Conservation (phyloP, 192 early-diverging fungal genomes). For the Podila epicladia region DNA sequence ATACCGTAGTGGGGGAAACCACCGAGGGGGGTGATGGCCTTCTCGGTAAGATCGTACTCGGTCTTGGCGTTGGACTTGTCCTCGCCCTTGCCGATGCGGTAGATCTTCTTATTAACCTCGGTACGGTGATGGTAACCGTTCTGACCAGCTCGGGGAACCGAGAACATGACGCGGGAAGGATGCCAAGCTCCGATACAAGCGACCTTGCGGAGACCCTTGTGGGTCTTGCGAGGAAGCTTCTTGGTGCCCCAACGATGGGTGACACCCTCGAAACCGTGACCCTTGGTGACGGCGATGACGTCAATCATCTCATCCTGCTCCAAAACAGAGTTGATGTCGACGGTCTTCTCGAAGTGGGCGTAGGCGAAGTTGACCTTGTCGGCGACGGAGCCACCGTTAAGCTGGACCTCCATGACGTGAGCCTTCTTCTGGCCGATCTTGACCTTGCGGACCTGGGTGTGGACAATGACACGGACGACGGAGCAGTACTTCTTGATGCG, state of each 20-base stretch:
- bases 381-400: conserved; percentile 96
- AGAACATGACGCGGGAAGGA: conserved; percentile 97
- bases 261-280: conserved; percentile 99
- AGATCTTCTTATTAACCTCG: conserved; percentile 99
- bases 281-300: conserved; percentile 98
- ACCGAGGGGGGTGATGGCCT: conserved; percentile 97
- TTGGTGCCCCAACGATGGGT: conserved; percentile 99
- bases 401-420: conserved; percentile 99
- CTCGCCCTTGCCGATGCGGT: conserved; percentile 93
- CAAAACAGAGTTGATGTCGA: conserved; percentile 91
- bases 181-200: conserved; percentile 99
- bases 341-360: conserved; percentile 97
- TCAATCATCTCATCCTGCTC: conserved; percentile 99
- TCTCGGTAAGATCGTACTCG: conserved; percentile 96
- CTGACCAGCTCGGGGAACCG: conserved; percentile 99
- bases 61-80: conserved; percentile 88
- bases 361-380: conserved; percentile 99
- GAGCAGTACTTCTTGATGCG: conserved; percentile 99
- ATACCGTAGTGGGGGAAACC: conserved; percentile 99
- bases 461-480: conserved; percentile 96
- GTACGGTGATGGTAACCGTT: conserved; percentile 99
- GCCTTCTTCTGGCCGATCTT: conserved; percentile 99
- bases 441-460: conserved; percentile 97
- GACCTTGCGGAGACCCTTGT: conserved; percentile 99
- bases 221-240: conserved; percentile 99